Conservation (phyloP, 1,139 yeast genomes). For the Petasospora fabianii region DNA sequence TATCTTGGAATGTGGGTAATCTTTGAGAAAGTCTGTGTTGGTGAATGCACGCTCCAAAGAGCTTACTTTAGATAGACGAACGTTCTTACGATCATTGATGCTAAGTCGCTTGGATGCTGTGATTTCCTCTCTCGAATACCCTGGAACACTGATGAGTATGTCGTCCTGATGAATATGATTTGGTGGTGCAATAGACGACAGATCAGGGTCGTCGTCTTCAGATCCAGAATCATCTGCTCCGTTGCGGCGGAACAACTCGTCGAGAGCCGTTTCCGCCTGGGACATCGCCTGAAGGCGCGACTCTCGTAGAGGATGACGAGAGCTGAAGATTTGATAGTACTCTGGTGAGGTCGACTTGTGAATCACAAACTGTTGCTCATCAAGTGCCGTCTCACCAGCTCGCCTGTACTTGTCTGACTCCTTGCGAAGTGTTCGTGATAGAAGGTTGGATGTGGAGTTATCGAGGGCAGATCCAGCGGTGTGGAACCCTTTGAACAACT, state of each 20-base stretch:
- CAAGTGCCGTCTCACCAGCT: conserved; percentile 2
- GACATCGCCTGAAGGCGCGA: conserved; percentile 37
- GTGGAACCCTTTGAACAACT: conserved; percentile 34
- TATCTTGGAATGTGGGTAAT: conserved; percentile 6
- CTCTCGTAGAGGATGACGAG: conserved; percentile 33
- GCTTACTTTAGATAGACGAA: conserved; percentile 22
- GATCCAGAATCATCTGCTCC: conserved; percentile 24
- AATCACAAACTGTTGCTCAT: conserved; percentile 23
- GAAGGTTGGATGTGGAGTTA: conserved; percentile 21
- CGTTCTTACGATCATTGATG: conserved; percentile 23
- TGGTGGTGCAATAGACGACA: conserved; percentile 20
- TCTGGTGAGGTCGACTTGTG: conserved; percentile 27
- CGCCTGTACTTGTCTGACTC: conserved; percentile 25
- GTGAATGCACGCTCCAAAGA: conserved; percentile 22
- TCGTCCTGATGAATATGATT: conserved; percentile 20
- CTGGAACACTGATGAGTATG: conserved; percentile 26
- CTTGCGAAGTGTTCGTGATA: conserved; percentile 25
- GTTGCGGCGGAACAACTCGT: conserved; percentile 21
- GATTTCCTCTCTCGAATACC: conserved; percentile 26
- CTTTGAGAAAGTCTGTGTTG: conserved; percentile 14
- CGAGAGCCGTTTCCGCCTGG: conserved; percentile 34
- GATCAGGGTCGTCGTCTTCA: conserved; percentile 27
- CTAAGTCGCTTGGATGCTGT: conserved; percentile 23
- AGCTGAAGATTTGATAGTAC: conserved; percentile 36
- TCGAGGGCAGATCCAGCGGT: conserved; percentile 17